Percentiles rank a stretch among this genome's conserved stretches.
phyloP scores from a whole-genome alignment of 441 rosid species.

The Adansonia grandidieri region DNA sequence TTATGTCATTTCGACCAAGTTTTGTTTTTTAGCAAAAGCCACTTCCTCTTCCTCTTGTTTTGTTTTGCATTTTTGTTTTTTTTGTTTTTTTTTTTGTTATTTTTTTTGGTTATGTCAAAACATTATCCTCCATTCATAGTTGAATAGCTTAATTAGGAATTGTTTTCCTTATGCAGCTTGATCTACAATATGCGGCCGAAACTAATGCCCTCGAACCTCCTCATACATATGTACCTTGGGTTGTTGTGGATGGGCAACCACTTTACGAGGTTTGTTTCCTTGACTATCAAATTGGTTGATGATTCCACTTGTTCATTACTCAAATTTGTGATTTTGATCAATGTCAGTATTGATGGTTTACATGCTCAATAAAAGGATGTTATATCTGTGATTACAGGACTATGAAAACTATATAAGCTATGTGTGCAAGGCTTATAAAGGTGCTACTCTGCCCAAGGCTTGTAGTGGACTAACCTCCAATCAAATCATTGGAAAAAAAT shows the following conservation, averaged over 20 bases:
- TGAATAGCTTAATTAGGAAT: background rate
- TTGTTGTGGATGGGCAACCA: constrained; percentile 86
- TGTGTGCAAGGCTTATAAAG: constrained; percentile 79
- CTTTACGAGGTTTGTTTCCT: constrained; percentile 74
- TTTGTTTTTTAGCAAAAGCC: background rate
- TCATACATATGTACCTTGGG: constrained; percentile 92
- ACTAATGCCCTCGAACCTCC: constrained; percentile 80
- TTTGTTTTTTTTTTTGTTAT: background rate
- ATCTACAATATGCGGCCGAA: constrained; percentile 76
- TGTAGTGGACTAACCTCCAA: constrained; percentile 46
- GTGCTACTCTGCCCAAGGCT: constrained; percentile 47
- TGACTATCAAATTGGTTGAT: background rate
- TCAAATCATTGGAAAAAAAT: constrained; percentile 25
- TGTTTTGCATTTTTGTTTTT: no score
- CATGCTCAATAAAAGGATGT: background rate
- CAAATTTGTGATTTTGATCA: background rate
- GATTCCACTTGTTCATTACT: background rate
- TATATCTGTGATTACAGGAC: constrained; percentile 48
- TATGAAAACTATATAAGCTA: constrained; percentile 74
- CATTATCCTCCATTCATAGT: background rate
- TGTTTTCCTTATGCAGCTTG: constrained; percentile 61
- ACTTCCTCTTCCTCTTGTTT: no score
- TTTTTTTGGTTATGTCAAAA: background rate
- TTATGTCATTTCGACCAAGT: background rate
- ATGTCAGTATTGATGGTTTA: background rate